These are phyloP conservation scores for Wickerhamomyces alni DNA, from an alignment of 805 yeast species.

Conservation along the genomic window DNA sequence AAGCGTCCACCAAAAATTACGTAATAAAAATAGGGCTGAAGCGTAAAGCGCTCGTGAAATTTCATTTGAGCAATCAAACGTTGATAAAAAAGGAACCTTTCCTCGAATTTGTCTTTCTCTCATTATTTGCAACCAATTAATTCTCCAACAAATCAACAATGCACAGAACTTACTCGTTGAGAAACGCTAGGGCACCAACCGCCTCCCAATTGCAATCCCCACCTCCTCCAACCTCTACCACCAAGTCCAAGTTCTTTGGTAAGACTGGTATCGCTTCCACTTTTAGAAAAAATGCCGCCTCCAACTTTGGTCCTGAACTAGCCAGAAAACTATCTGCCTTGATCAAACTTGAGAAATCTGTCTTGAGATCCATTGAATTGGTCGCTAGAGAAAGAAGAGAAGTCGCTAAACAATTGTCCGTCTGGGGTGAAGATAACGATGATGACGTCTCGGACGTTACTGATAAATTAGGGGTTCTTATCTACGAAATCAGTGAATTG, in stretches of 20 bases:
- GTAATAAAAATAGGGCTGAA: background rate
- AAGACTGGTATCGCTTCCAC: slow-evolving; percentile 61
- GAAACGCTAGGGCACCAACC: slow-evolving; percentile 75
- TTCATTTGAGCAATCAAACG: background rate
- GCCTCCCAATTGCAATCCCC: slow-evolving; percentile 77
- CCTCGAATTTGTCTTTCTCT: background rate
- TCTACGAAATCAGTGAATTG: slow-evolving; percentile 94
- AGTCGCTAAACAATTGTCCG: slow-evolving; percentile 93
- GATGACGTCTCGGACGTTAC: slow-evolving; percentile 96
- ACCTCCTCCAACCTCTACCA: slow-evolving; percentile 75
- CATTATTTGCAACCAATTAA: background rate
- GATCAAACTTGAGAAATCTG: slow-evolving; percentile 94
- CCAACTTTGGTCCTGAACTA: slow-evolving; percentile 90
- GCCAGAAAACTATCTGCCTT: slow-evolving; percentile 86
- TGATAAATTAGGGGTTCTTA: slow-evolving; percentile 92
- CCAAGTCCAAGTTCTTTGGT: slow-evolving; percentile 72
- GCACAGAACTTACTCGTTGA: slow-evolving; percentile 83
- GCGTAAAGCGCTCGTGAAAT: background rate
- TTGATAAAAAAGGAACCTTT: background rate
- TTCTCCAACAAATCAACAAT: slow-evolving; percentile 26
- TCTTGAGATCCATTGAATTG: slow-evolving; percentile 88
- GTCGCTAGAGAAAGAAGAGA: slow-evolving; percentile 92
- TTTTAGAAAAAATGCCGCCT: slow-evolving; percentile 81
- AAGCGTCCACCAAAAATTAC: too few species aligned
- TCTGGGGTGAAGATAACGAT: slow-evolving; percentile 98